A percentile compares a stretch with the other conserved stretches of the same genome.
phyloP scores from a whole-genome alignment of 441 rosid genomes.

The Flueggea neowawraea region DNA sequence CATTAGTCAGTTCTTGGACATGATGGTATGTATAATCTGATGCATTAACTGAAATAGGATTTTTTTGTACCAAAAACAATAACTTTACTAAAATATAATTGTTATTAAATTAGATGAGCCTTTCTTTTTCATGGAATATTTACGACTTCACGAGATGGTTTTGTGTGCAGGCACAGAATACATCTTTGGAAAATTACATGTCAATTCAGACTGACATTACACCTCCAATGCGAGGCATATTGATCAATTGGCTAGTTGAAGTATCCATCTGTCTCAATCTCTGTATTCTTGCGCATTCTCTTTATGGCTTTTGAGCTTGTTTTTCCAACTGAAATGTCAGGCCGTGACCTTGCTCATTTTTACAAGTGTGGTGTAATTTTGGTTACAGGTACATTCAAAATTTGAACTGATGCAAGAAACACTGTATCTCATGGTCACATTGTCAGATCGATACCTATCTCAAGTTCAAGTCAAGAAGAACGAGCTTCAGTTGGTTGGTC shows the following conservation, averaged over 20 bases:
- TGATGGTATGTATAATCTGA: too few relatives aligned
- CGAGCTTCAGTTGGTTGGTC: conserved; percentile 92
- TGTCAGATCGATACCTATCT: conserved; percentile 79
- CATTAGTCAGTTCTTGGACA: too few relatives aligned
- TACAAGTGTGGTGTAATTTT: conserved; percentile 5
- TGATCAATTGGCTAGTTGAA: conserved; percentile 96
- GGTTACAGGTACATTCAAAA: conserved; percentile 74
- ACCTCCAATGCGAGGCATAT: conserved; percentile 77
- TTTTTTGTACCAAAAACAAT: too few relatives aligned
- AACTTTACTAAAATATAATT: too few relatives aligned
- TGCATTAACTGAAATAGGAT: too few relatives aligned
- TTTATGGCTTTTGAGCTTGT: background rate
- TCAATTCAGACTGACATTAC: conserved; percentile 55
- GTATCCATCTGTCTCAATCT: conserved; percentile 32
- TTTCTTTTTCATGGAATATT: conserved; percentile 3
- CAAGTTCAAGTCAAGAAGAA: conserved; percentile 64
- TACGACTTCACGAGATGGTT: background rate
- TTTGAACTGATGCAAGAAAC: conserved; percentile 87
- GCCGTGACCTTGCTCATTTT: background rate
- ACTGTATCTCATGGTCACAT: conserved; percentile 70
- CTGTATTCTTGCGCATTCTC: background rate
- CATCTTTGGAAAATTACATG: conserved; percentile 55
- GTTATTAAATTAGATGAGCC: background rate
- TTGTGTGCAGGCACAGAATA: conserved; percentile 54
- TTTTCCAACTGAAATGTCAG: background rate